These are phyloP conservation scores for Darksidea phi DNA, from an alignment of 495 filamentous ascomycete genomes.

Conservation along the genomic window DNA sequence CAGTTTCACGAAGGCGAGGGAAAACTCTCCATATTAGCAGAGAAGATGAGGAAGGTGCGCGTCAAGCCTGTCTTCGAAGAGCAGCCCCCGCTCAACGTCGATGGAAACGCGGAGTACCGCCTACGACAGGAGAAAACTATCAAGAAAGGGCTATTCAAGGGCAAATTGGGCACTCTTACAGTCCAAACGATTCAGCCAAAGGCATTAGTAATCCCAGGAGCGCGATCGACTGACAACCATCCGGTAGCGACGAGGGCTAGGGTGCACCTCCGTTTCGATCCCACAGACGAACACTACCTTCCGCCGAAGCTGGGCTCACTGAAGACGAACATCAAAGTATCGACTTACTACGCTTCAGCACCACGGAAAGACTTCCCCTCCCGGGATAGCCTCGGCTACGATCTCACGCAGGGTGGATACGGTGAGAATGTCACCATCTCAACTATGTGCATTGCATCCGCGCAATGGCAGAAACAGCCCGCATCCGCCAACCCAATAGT, in stretches of 20 bases:
- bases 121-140: slow-evolving; percentile 74
- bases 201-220: slow-evolving; percentile 57
- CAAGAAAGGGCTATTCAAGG: slow-evolving; percentile 72
- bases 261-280: slow-evolving; percentile 73
- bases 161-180: slow-evolving; percentile 70
- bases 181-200: slow-evolving; percentile 73
- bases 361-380: slow-evolving; percentile 52
- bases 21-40: slow-evolving; percentile 49
- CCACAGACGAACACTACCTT: slow-evolving; percentile 53
- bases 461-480: slow-evolving; percentile 64
- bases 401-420: slow-evolving; percentile 62
- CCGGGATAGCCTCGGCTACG: slow-evolving; percentile 47
- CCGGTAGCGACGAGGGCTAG: slow-evolving; percentile 58
- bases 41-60: slow-evolving; percentile 62
- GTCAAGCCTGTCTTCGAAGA: slow-evolving; percentile 75
- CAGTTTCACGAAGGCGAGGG: slow-evolving; percentile 49
- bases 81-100: slow-evolving; percentile 70
- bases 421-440: slow-evolving; percentile 61
- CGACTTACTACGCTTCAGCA: slow-evolving; percentile 68
- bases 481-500: slow-evolving; percentile 12
- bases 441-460: slow-evolving; percentile 61
- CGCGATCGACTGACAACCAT: neutral
- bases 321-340: slow-evolving; percentile 66
- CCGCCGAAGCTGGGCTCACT: slow-evolving; percentile 70
- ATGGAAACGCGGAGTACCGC: slow-evolving; percentile 61